Base-by-base conservation (phyloP, 2,329 filamentous ascomycete species). In the Phymatotrichopsis omnivora region DNA sequence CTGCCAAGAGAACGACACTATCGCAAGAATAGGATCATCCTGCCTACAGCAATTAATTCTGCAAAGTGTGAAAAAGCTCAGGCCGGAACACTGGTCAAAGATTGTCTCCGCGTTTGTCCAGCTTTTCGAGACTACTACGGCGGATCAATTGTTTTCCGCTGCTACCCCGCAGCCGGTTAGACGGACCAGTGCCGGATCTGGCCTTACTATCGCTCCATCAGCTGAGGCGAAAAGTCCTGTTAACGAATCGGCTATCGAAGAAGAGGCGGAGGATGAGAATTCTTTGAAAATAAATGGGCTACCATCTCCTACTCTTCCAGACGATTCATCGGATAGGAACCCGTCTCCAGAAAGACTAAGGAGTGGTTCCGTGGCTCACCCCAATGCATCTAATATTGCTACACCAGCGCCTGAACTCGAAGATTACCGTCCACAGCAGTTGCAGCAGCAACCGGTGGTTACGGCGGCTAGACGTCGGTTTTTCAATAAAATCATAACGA, bases 401-500 rank as follows among this genome's bases (percentile, higher is more conserved):
- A n/a, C n/a, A n/a, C n/a, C n/a, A n/a, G n/a, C n/a, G n/a, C n/a
- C n/a, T n/a, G 61, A 73, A 23, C 71, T 94, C 1, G 91, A 98
- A 62, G 87, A 96, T 61, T 96, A 93, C 67, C 83, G 80, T 53
- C 84, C 4, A 72, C 80, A 28, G 75, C 76, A 19, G 78, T 70
- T 86, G 11, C 86, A 93, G 62, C 85, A 91, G 63, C 85, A 93
- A 49, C 85, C 89, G 0, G 75, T 94, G 5, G 89, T 99, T 4
- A 96, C 91, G 1, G 85, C 86, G 2, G 86, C 91, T 0, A 82
- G 91, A 20, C 78, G 91, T 27, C 82, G 87, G 41, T 95, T 95
- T 69, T 98, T 98, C 73, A 98, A 98, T 67, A 84, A 89, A 57
- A 99, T 99, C 64, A 99, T 99, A 64, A 95, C 89, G 11, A 89